Evolutionary conservation across 768 basidiomycete species (phyloP), one percentile per base, ranked within the genome.

Genomic region (Suillus clintonianus): DNA sequence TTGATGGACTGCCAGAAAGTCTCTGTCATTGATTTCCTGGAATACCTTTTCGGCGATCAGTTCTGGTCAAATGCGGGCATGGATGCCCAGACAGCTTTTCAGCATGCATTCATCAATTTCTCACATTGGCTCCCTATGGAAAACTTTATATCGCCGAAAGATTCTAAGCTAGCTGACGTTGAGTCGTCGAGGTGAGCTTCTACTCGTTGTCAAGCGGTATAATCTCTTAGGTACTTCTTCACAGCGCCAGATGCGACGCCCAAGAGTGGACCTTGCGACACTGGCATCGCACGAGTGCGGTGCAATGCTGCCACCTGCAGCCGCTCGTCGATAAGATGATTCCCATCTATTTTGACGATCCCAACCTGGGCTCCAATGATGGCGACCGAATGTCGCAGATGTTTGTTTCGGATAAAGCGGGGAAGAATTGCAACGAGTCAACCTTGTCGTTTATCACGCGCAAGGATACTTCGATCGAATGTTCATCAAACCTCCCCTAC

Each of bases 381-480:
- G 3, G 14, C 6, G 43, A 32, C 7, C 14, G 10, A 1, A 22
- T 64, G 24, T 70, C 66, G 2, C 68, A 68, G 8, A 65, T 65
- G 1, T 67, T 74, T 43, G 61, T 74, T 42, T 70, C 71, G 8
- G 68, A 65, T 61, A 63, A 67, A 42, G 60, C 54, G 22, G 59
- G 47, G 15, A 53, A 61, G n/a, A 36, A 5, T 34, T 7, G 2
- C 32, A 36, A 17, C 30, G 17, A 32, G 37, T 14, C 3, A 19
- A 15, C 17, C 17, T 60, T 45, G 15, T 6, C 4, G 13, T 24
- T 19, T 7, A 61, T 62, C 56, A 36, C 19, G 8, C 58, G 51
- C 22, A 61, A 19, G 24, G 4, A 62, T 27, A 5, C 5, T 32
- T 30, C 56, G 7, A 45, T 60, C 19, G 6, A 41, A 19, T 47